Evolutionary conservation across 2,329 filamentous ascomycete genomes (phyloP), one percentile per base, ranked within the genome.

Genomic region (Dothidotthia symphoricarpi): DNA sequence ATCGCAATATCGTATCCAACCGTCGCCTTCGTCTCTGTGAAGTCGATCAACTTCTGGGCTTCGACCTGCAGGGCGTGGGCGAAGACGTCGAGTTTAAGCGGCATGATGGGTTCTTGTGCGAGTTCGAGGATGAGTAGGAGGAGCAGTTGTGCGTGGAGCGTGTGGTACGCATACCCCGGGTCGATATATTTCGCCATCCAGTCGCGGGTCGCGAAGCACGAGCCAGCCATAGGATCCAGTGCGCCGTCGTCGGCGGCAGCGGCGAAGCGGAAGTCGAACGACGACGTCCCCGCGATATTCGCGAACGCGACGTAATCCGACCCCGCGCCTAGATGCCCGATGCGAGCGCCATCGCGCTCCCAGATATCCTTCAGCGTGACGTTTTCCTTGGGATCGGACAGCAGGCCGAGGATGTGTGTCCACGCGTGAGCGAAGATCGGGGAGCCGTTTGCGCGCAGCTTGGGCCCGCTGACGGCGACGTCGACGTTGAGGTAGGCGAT

Each of bases 401-500:
- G 81, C 29, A 88, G 82, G 48, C 83, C 80, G 5, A 97, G 72
- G 4, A 88, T 81, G 43, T 85, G 83, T 15, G 81, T 70, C 24
- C 97, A 76, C 1, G 87, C 74, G 49, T 81, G 81, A 46, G 82
- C 74, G 62, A 93, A 89, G 22, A 94, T 70, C 0, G 93, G 93
- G 3, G 87, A 93, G 14, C 85, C 93, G 5, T 83, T 75, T 7
- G 88, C 91, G 48, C 78, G 77, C 59, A 98, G 88, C 9, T 84
- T 75, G 36, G 74, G 69, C 5, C 93, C 93, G 2, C 79, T 78
- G 3, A 97, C 83, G 24, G 85, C 91, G 2, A 83, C 80, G 62
- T 91, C 91, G 27, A 98, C 82, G 59, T 98, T 98, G 49, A 98
- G 75, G 59, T 98, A 98, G 8, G 86, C 90, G 47, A 88, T 81